Base-by-base conservation (phyloP, 768 basidiomycete species). In the Leucosporidium creatinivorum region DNA sequence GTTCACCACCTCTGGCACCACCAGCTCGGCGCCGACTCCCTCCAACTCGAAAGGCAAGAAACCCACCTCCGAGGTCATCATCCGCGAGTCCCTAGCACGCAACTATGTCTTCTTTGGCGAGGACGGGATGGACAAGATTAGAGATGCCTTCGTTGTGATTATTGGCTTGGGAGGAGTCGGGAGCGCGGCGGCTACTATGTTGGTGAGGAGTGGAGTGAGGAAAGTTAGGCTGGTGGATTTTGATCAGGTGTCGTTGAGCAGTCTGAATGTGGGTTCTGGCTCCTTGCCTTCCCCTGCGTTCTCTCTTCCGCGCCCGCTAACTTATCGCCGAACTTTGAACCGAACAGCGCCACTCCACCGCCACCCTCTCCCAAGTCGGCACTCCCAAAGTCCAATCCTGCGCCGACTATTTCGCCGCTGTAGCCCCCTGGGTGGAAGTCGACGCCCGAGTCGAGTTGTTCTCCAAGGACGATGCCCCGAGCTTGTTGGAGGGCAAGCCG, bases 111-210 rank as follows among this genome's bases (percentile, higher is more conserved):
- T 98, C 79, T 88, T 98, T 62, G 92, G 91, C 0, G 89, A 93
- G 39, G 89, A 91, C 47, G 85, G 85, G 50, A 94, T 97, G 90
- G 77, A 79, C 15, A 86, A 84, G 75, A 82, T 98, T 61, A 83
- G 96, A 61, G 75, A 81, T 13, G 84, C 86, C 18, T 84, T 82
- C 7, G 93, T 97, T 1, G 92, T 91, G 23, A 81, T 98, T 25
- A 87, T 99, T 4, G 96, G 96, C 9, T 91, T 93, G 72, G 96
- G 96, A 66, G 94, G 96, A 3, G 96, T 99, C 0, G 96, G 96
- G 0, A 93, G 90, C 75, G 94, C 85, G 92, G 69, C 70, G 19
- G 74, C 75, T 25, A 72, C 66, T 25, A 73, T 73, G 70, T 71
- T 74, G 50, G 73, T 73, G 4, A 51, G 75, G 13, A 67, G 65